A percentile compares a stretch with the other conserved stretches of the same genome.
These are phyloP conservation scores for Gamarada debralockiae DNA, from an alignment of 495 filamentous ascomycete genomes.

Conservation along the genomic window DNA sequence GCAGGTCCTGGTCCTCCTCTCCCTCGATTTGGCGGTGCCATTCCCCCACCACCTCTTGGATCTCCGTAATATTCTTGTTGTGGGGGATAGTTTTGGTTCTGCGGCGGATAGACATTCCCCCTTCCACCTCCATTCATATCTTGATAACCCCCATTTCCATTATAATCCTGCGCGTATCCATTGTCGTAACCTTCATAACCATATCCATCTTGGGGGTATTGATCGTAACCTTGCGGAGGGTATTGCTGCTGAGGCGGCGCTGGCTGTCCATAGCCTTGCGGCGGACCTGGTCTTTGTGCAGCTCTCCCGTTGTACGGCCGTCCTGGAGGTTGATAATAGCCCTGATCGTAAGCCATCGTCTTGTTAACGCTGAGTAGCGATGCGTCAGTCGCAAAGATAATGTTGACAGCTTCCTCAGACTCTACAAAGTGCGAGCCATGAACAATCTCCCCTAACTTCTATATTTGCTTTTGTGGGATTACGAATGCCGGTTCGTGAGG, in stretches of 20 bases:
- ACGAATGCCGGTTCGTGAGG: no score
- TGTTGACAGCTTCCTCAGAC: not conserved
- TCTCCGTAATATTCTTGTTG: constrained; percentile 44
- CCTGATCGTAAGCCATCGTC: constrained; percentile 30
- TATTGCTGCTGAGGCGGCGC: constrained; percentile 34
- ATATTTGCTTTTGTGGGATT: no score
- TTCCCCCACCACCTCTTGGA: constrained; percentile 27
- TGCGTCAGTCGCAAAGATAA: not conserved
- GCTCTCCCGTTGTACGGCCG: constrained; percentile 46
- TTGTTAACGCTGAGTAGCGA: not conserved
- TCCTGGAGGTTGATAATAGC: constrained; percentile 41
- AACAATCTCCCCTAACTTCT: not conserved
- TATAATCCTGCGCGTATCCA: constrained; percentile 25
- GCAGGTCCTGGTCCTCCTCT: constrained; percentile 36
- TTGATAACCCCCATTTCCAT: constrained; percentile 29
- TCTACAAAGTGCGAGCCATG: not conserved
- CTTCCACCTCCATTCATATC: constrained; percentile 35
- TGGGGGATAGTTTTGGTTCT: constrained; percentile 43
- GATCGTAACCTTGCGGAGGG: constrained; percentile 35
- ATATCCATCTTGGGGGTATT: constrained; percentile 52
- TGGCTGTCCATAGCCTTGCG: constrained; percentile 20
- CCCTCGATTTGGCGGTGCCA: constrained; percentile 17
- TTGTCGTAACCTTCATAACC: constrained; percentile 46
- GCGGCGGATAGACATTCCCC: constrained; percentile 38
- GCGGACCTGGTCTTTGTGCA: constrained; percentile 38